phyloP scores from a whole-genome alignment of 352 stramenopile species.

The Blastocystis hominis region DNA sequence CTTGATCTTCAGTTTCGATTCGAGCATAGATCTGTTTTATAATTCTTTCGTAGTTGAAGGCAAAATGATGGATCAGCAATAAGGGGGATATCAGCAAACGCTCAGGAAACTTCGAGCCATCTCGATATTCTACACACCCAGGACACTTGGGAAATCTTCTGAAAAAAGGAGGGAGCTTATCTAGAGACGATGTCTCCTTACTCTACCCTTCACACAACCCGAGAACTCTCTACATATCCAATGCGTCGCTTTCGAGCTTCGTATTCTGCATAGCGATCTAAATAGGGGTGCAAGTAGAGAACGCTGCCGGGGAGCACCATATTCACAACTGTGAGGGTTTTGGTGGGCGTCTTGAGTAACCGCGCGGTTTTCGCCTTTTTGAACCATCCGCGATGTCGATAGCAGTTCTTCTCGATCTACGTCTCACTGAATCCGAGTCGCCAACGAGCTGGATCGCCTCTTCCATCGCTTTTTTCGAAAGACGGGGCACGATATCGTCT shows the following conservation, averaged over 20 bases:
- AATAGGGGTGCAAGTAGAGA: constrained; percentile 11
- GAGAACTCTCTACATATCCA: background rate
- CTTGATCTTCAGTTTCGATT: background rate
- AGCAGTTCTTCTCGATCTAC: constrained; percentile 1
- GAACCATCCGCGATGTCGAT: constrained; percentile 5
- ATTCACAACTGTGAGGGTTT: background rate
- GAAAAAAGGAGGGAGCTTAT: background rate
- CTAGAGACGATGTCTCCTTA: background rate
- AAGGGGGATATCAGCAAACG: constrained; percentile 2
- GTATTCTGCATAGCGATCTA: constrained; percentile 23
- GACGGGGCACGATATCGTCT: constrained; percentile 42
- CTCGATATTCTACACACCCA: background rate
- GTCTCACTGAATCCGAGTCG: background rate
- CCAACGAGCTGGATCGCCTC: background rate
- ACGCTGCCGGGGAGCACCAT: constrained; percentile 6
- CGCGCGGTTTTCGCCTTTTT: background rate
- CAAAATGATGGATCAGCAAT: constrained; percentile 44
- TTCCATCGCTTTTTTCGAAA: constrained; percentile 6
- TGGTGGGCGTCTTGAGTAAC: background rate
- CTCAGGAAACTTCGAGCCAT: constrained; percentile 17
- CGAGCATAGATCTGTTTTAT: background rate
- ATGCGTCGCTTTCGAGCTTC: background rate
- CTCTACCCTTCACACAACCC: background rate
- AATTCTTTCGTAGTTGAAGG: constrained; percentile 36
- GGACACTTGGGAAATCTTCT: background rate